Percentiles rank a stretch among this genome's conserved stretches.
Conservation (phyloP, 2,329 filamentous ascomycete genomes). For the Colletotrichum graminicola region DNA sequence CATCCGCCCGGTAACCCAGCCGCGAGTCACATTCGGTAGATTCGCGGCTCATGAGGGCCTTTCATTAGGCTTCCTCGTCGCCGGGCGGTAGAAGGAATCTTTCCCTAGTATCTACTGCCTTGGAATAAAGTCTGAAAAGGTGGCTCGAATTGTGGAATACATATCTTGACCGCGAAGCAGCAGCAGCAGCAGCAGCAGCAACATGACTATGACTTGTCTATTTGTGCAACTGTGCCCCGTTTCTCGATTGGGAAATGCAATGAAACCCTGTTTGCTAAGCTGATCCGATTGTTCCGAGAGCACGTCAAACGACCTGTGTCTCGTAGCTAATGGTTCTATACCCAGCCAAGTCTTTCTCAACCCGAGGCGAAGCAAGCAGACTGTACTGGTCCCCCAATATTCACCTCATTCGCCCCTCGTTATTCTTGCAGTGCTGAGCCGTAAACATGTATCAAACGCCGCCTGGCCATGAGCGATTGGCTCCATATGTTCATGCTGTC, state of each 20-base stretch:
- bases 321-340: background rate
- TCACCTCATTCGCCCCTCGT: background rate
- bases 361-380: background rate
- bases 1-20: constrained; percentile 54
- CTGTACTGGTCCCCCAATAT: background rate
- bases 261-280: background rate
- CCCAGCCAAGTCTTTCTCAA: background rate
- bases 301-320: background rate
- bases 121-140: constrained; percentile 83
- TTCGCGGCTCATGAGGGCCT: constrained; percentile 54
- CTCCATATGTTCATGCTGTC: background rate
- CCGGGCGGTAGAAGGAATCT: constrained; percentile 71
- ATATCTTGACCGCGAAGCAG: constrained; percentile 51
- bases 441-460: background rate
- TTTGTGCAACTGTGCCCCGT: background rate
- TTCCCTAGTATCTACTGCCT: constrained; percentile 91
- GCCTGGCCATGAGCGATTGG: too few relatives aligned
- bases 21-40: constrained; percentile 43
- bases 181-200: background rate
- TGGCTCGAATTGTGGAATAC: constrained; percentile 86
- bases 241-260: too few relatives aligned
- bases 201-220: background rate
- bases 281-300: too few relatives aligned
- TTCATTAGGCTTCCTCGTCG: constrained; percentile 67
- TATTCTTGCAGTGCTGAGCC: background rate